These are phyloP conservation scores for Globisporangium cylindrosporum DNA, from an alignment of 352 stramenopile genomes.

Conservation along the genomic window DNA sequence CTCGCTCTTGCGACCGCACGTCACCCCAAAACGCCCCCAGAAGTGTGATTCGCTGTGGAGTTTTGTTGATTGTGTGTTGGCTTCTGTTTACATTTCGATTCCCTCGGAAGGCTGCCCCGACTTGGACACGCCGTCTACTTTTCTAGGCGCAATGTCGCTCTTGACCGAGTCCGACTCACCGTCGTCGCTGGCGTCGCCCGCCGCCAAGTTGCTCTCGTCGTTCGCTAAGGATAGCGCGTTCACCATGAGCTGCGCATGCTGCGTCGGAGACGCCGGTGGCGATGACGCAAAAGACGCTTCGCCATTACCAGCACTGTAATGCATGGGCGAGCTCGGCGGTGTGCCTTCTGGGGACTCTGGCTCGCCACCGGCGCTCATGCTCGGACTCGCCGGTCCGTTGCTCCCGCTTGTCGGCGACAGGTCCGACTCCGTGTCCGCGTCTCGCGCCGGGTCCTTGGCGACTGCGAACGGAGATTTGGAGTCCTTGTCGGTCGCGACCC, in stretches of 20 bases:
- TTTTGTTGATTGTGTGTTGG: conserved; percentile 10
- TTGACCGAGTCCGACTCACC: conserved; percentile 73
- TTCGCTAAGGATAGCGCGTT: conserved; percentile 32
- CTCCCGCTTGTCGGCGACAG: conserved; percentile 36
- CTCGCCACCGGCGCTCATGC: conserved; percentile 23
- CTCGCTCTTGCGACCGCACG: not conserved
- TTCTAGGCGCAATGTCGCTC: conserved; percentile 72
- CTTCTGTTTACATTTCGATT: conserved; percentile 64
- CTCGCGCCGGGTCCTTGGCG: conserved; percentile 37
- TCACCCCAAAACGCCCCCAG: not conserved
- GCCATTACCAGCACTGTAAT: conserved; percentile 13
- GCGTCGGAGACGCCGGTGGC: conserved; percentile 37
- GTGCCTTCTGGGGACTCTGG: conserved; percentile 27
- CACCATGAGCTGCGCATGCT: conserved; percentile 20
- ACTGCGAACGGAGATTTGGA: conserved; percentile 75
- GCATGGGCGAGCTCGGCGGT: conserved; percentile 45
- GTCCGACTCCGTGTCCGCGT: conserved; percentile 69
- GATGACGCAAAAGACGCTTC: conserved; percentile 35
- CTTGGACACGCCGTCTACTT: conserved; percentile 52
- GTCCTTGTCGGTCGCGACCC: conserved; percentile 84
- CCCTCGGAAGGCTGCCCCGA: conserved; percentile 54
- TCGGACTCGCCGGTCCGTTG: conserved; percentile 49
- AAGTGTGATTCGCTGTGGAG: not conserved
- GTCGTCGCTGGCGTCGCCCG: conserved; percentile 30
- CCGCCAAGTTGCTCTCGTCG: not conserved